Evolutionary conservation across 352 stramenopile species (phyloP).

Genomic region (Nothophytophthora sp.): DNA sequence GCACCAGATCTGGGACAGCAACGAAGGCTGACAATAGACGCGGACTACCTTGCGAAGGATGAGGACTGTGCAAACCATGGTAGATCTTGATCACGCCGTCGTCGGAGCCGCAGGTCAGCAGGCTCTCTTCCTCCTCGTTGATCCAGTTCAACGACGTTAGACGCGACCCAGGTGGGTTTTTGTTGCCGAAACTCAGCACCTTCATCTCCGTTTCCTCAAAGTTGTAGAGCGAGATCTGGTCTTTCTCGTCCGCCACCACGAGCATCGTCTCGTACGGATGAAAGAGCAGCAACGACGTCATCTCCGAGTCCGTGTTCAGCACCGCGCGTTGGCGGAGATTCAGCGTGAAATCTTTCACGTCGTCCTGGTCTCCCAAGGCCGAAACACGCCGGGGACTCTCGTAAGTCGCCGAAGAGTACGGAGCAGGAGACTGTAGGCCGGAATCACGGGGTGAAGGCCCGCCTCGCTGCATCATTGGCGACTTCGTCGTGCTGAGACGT

Average conservation of each 20-base stretch:
- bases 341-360: conserved; percentile 77
- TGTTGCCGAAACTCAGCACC: conserved; percentile 82
- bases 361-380: conserved; percentile 49
- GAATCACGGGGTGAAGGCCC: conserved; percentile 7
- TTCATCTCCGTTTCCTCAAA: conserved; percentile 90
- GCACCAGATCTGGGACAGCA: conserved; percentile 91
- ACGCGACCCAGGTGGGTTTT: conserved; percentile 79
- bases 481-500: conserved; percentile 17
- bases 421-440: conserved; percentile 15
- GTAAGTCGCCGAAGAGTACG: conserved; percentile 35
- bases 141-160: conserved; percentile 97
- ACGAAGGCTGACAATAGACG: conserved; percentile 93
- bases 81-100: conserved; percentile 97
- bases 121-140: conserved; percentile 93
- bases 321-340: conserved; percentile 91
- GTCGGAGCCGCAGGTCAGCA: conserved; percentile 96
- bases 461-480: conserved; percentile 3
- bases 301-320: conserved; percentile 92
- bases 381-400: conserved; percentile 21
- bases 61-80: conserved; percentile 76
- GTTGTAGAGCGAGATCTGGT: conserved; percentile 96
- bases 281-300: conserved; percentile 96
- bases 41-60: conserved; percentile 45
- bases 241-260: conserved; percentile 94
- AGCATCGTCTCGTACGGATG: conserved; percentile 95